phyloP scores from a whole-genome alignment of 140 eudicot genomes.

The Ambrosia hybrid region DNA sequence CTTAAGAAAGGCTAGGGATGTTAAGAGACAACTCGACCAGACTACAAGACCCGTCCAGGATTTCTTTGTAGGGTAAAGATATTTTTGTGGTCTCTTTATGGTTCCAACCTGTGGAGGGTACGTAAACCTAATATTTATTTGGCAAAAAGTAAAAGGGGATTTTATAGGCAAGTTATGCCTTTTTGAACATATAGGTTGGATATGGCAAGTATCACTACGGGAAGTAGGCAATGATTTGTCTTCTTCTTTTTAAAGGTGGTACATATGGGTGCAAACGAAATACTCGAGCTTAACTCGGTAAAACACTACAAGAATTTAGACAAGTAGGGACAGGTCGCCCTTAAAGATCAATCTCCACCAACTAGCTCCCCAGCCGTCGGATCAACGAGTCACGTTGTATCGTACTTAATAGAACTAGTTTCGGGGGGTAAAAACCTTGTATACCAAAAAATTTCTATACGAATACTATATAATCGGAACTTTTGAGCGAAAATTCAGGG shows the following conservation, averaged over 20 bases:
- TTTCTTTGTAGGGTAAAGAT: background rate
- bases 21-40: background rate
- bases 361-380: no score
- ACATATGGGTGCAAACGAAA: no score
- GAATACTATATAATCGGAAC: no score
- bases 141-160: conserved; percentile 30
- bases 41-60: background rate
- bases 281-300: no score
- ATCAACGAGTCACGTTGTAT: no score
- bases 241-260: conserved; percentile 29
- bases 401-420: no score
- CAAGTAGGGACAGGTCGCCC: no score
- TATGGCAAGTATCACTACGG: background rate
- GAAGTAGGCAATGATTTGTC: conserved; percentile 34
- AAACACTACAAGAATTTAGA: no score
- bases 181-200: conserved; percentile 26
- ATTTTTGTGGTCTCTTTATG: background rate
- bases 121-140: background rate
- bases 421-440: no score
- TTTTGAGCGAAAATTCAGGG: no score
- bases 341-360: no score
- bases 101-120: background rate
- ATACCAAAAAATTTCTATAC: no score
- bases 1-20: background rate
- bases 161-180: conserved; percentile 32